Evolutionary conservation across 2,329 filamentous ascomycete genomes (phyloP).

Genomic region (Trichophyton equinum): DNA sequence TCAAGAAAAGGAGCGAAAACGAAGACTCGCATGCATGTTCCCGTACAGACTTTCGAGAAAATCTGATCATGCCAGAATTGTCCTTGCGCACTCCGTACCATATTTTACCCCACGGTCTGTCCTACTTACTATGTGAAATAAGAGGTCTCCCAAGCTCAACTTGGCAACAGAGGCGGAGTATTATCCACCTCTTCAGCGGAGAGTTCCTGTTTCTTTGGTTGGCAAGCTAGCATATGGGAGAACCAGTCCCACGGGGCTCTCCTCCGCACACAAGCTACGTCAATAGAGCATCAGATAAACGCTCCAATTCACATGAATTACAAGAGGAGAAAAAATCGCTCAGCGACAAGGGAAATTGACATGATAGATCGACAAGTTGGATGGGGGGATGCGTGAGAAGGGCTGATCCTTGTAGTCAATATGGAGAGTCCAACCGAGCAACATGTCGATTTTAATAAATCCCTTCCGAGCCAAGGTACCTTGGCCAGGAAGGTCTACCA

Average conservation of each 20-base stretch:
- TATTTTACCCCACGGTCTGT: not conserved
- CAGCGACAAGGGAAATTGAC: not conserved
- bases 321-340: not conserved
- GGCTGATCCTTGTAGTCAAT: not conserved
- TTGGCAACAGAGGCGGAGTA: constrained; percentile 1
- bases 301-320: not conserved
- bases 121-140: not conserved
- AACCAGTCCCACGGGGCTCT: not conserved
- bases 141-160: not conserved
- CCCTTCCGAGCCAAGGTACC: not conserved
- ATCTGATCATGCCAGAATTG: not conserved
- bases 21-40: not conserved
- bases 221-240: not conserved
- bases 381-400: not conserved
- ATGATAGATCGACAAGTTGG: not conserved
- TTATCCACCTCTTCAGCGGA: not conserved
- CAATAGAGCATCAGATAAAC: not conserved
- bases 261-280: not conserved
- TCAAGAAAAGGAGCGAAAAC: constrained; percentile 1
- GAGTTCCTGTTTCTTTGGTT: not conserved
- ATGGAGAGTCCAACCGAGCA: not conserved
- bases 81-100: not conserved
- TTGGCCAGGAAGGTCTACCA: not conserved
- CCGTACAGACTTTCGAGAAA: not conserved
- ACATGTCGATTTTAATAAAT: not conserved